Base-by-base conservation (phyloP, 208 protist genomes). In the Acanthamoeba triangularis region DNA sequence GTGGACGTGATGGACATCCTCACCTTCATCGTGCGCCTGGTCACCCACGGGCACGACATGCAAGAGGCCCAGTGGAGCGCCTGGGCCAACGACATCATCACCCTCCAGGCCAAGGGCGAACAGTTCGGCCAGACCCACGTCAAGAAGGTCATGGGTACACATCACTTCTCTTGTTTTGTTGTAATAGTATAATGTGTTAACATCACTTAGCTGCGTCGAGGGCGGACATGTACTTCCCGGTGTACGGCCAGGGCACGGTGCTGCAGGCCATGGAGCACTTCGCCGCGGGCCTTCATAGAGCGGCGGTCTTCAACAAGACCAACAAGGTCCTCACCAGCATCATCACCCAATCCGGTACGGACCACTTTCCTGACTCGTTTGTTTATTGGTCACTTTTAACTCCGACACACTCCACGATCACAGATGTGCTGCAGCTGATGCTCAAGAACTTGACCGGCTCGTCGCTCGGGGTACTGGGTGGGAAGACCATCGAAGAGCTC, bases 1-100 rank as follows among this genome's bases (percentile, higher is more conserved):
- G 85, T 92, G 14, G 90, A 94, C 65, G 90, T 94, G 28, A 63
- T 94, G 47, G 90, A 94, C 47, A 35, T 94, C 11, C 30, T 94
- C 90, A 35, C 56, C 41, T 94, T 82, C 49, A 63, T 94, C 30
- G 33, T 94, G 11, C 47, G 49, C n/a, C 20, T 28, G 14, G n/a
- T 67, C 49, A 67, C 90, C 18, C 47, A 82, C 25, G 90, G 90
- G 30, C 28, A 80, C 5, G 56, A 44, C 85, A 52, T 92, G 23
- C 8, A 74, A 44, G 67, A 80, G 49, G 67, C 67, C 18, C 90
- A 94, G 90, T 94, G 90, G 90, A 94, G 90, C 28, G 7, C 63
- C 11, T 94, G 90, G 90, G 37, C 28, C 30, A 56, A 61, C 61
- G 90, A 94, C 49, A 61, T 94, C 13, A 44, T 7, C 25, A 80